phyloP scores from a whole-genome alignment of 331 rosid species.

The Malus hybrid region DNA sequence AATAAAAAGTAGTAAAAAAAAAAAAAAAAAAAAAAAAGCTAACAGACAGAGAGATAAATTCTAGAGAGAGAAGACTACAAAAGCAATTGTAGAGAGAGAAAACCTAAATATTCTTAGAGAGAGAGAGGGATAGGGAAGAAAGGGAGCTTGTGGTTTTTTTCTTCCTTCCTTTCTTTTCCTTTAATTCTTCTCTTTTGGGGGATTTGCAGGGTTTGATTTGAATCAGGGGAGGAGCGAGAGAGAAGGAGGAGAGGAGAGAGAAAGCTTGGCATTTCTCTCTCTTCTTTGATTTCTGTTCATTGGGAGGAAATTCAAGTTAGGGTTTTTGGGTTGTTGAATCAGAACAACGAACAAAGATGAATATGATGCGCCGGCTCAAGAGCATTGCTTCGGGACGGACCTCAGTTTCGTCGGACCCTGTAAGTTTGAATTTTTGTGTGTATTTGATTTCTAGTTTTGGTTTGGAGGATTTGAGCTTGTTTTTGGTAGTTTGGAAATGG shows the following conservation, averaged over 20 bases:
- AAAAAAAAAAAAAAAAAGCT: background rate
- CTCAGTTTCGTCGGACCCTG: conserved; percentile 90
- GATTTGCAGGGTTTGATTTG: background rate
- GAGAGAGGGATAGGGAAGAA: background rate
- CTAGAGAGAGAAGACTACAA: conserved; percentile 1
- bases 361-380: conserved; percentile 96
- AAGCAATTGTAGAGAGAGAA: background rate
- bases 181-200: background rate
- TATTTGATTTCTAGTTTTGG: background rate
- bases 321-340: conserved; percentile 21
- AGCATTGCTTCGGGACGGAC: conserved; percentile 97
- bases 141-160: background rate
- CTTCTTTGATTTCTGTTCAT: background rate
- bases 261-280: conserved; percentile 2
- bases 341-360: conserved; percentile 29
- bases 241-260: conserved; percentile 15
- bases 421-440: conserved; percentile 21
- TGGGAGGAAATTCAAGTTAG: conserved; percentile 21
- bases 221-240: conserved; percentile 8
- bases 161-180: background rate
- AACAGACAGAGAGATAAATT: background rate
- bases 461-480: background rate
- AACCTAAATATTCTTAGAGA: background rate
- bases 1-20: background rate
- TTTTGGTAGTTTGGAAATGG: conserved; percentile 11